phyloP scores from a whole-genome alignment of 2,329 filamentous ascomycete species.

The Aspergillus sp. region DNA sequence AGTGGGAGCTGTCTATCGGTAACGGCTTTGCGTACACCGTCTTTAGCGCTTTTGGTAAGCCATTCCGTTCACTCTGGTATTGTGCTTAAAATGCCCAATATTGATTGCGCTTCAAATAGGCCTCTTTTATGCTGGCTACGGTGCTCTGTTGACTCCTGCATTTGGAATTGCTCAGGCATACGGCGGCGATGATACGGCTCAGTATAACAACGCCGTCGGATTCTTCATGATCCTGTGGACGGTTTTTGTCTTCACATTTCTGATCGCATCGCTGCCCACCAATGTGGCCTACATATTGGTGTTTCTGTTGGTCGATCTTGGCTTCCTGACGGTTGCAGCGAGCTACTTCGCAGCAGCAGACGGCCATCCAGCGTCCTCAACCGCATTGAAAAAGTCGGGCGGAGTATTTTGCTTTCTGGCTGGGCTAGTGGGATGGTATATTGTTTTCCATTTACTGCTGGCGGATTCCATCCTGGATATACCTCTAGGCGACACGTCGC shows the following conservation, averaged over 20 bases:
- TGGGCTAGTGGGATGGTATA: conserved; percentile 48
- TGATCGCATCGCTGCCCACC: conserved; percentile 44
- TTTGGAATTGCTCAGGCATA: conserved; percentile 48
- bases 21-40: conserved; percentile 56
- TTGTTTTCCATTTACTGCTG: conserved; percentile 42
- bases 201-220: conserved; percentile 48
- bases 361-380: conserved; percentile 31
- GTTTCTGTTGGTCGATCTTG: conserved; percentile 48
- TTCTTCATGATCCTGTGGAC: conserved; percentile 52
- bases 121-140: conserved; percentile 52
- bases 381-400: conserved; percentile 43
- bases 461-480: conserved; percentile 39
- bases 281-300: conserved; percentile 50
- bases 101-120: conserved; percentile 18
- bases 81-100: not conserved
- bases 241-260: conserved; percentile 46
- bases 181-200: conserved; percentile 27
- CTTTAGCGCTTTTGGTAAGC: conserved; percentile 52
- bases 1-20: conserved; percentile 54
- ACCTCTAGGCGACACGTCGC: conserved; percentile 43
- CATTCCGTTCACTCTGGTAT: not conserved
- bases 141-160: conserved; percentile 46
- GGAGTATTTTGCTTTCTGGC: conserved; percentile 48
- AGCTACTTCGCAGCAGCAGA: conserved; percentile 49
- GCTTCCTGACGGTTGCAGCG: conserved; percentile 43